These are phyloP conservation scores for Rugonectria rugulosa DNA, from an alignment of 2,329 filamentous ascomycete species.

Conservation along the genomic window DNA sequence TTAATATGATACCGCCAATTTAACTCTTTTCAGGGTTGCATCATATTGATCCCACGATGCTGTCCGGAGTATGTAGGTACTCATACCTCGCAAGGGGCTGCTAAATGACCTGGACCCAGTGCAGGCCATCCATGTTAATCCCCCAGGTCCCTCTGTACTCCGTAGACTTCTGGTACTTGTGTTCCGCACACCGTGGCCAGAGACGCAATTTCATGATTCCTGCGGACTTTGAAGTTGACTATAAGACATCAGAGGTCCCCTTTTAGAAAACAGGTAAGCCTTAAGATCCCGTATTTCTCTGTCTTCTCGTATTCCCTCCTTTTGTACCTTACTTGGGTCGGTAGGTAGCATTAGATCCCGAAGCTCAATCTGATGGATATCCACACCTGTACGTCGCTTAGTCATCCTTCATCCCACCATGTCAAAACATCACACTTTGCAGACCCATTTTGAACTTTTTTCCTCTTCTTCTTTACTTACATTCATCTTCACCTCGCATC, in stretches of 20 bases:
- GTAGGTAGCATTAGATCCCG: too few species aligned
- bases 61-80: too few species aligned
- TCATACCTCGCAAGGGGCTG: too few species aligned
- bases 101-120: conserved; percentile 5
- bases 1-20: neutral
- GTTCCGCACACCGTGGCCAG: neutral
- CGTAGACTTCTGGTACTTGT: too few species aligned
- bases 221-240: neutral
- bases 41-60: conserved; percentile 1
- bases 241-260: neutral
- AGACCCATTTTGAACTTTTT: conserved; percentile 14
- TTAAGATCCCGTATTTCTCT: neutral
- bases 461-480: conserved; percentile 52
- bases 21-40: neutral
- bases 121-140: conserved; percentile 1
- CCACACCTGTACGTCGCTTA: too few species aligned
- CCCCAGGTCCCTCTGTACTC: too few species aligned
- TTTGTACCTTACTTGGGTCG: too few species aligned
- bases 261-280: neutral
- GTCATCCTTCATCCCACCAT: conserved; percentile 22
- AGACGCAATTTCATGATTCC: neutral
- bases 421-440: conserved; percentile 22
- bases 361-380: too few species aligned
- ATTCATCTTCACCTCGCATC: conserved; percentile 49
- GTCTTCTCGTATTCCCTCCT: neutral